Conservation (phyloP, 345 rosid genomes). For the Gossypium turneri region DNA sequence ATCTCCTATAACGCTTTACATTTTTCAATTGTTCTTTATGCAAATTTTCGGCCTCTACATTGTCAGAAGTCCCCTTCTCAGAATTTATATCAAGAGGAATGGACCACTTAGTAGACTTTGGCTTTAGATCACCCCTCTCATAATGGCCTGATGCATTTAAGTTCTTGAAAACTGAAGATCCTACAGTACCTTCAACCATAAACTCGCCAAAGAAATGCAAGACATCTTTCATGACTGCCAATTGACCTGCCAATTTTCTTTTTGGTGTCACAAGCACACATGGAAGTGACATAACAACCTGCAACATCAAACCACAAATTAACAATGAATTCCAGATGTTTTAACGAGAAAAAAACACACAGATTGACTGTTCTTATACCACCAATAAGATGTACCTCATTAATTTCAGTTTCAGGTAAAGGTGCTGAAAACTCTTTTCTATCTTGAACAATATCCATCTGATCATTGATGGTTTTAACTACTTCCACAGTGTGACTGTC, state of each 20-base stretch:
- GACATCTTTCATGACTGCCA: slow-evolving; percentile 76
- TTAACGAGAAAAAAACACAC: background rate
- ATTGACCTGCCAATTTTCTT: slow-evolving; percentile 83
- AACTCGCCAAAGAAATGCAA: slow-evolving; percentile 90
- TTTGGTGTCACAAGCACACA: slow-evolving; percentile 87
- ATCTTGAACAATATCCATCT: slow-evolving; percentile 52
- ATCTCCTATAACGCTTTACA: slow-evolving; percentile 87
- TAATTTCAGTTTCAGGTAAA: slow-evolving; percentile 63
- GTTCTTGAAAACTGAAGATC: slow-evolving; percentile 76
- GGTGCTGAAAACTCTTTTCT: slow-evolving; percentile 50
- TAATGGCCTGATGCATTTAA: slow-evolving; percentile 42
- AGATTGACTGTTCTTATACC: background rate
- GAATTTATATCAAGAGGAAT: slow-evolving; percentile 34
- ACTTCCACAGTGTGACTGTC: slow-evolving; percentile 43
- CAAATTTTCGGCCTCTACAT: slow-evolving; percentile 43
- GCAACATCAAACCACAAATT: slow-evolving; percentile 28
- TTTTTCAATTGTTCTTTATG: slow-evolving; percentile 48
- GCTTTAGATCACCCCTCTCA: slow-evolving; percentile 64
- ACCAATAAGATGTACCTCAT: slow-evolving; percentile 47
- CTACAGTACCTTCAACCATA: slow-evolving; percentile 90
- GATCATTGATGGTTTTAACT: slow-evolving; percentile 54
- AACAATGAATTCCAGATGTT: slow-evolving; percentile 16
- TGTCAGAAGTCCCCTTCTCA: slow-evolving; percentile 46
- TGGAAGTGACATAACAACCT: slow-evolving; percentile 74
- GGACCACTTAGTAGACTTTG: slow-evolving; percentile 54